Conservation (phyloP, 2,329 filamentous ascomycete genomes). For the Zalaria sp. region DNA sequence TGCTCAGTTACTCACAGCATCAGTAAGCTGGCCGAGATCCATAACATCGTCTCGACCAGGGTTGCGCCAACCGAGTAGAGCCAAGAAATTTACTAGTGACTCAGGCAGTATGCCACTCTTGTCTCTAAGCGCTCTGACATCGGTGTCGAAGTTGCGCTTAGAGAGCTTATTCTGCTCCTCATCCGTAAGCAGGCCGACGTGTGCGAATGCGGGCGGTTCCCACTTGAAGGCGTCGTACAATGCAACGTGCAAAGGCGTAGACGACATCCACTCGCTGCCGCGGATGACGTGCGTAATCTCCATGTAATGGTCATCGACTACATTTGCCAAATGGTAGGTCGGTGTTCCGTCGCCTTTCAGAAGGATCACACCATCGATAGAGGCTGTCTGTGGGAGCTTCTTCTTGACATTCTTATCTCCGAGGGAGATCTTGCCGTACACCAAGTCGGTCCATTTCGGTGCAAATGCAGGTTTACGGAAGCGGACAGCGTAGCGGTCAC, state of each 20-base stretch:
- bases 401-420: slow-evolving; percentile 13
- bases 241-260: slow-evolving; percentile 64
- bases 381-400: slow-evolving; percentile 16
- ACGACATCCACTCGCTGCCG: slow-evolving; percentile 92
- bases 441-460: slow-evolving; percentile 57
- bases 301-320: slow-evolving; percentile 93
- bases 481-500: slow-evolving; percentile 63
- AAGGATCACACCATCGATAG: slow-evolving; percentile 54
- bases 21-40: slow-evolving; percentile 53
- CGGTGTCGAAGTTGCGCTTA: slow-evolving; percentile 63
- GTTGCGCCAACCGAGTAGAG: slow-evolving; percentile 74
- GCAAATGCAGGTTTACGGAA: slow-evolving; percentile 51
- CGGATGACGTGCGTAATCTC: slow-evolving; percentile 89
- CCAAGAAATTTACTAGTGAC: slow-evolving; percentile 65
- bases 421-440: slow-evolving; percentile 53
- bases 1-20: slow-evolving; percentile 38
- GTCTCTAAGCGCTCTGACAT: slow-evolving; percentile 43
- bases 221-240: slow-evolving; percentile 36
- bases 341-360: slow-evolving; percentile 85
- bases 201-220: slow-evolving; percentile 32
- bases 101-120: slow-evolving; percentile 47
- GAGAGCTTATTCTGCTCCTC: slow-evolving; percentile 43
- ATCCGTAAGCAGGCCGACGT: slow-evolving; percentile 35
- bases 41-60: slow-evolving; percentile 54
- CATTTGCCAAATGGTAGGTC: slow-evolving; percentile 94